Base-by-base conservation (phyloP, 2,329 filamentous ascomycete species). In the Coniochaeta hoffmannii region DNA sequence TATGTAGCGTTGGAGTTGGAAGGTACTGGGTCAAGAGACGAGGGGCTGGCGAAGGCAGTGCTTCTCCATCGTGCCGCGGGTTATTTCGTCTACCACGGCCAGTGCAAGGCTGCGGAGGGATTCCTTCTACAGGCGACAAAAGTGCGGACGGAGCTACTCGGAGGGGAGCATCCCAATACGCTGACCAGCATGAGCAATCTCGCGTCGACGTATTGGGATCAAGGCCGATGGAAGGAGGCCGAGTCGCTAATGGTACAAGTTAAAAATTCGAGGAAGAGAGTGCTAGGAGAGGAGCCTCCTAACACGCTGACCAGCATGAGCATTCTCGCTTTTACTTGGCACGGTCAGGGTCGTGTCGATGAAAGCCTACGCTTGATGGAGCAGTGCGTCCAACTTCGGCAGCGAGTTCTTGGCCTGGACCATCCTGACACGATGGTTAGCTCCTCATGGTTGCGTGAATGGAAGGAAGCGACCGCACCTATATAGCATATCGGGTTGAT, bases 341-440 rank as follows among this genome's bases (percentile, higher is more conserved):
- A n/a, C 11, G 50, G 14, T 24, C 56, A 58, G 24, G 56, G 56
- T 15, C 30, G 55, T 28, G 28, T 30, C 19, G n/a, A 51, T 17
- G 53, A 59, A 38, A 50, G 52, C 12, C 64, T 76, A 17, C 81
- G 76, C 0, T 70, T 76, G 0, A 67, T 62, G 1, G 79, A 80
- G 0, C 61, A 17, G 3, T 69, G 82, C 15, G 74, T 75, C 2
- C 76, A 78, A 0, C 30, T 38, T 12, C 51, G 35, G 7, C 38
- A 54, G 34, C 36, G 30, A 32, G 50, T 54, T 3, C 31, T 55
- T 17, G 38, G 49, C 8, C 22, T 28, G 15, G 56, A 59, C 15
- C 54, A 61, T 56, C 50, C 51, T 11, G 10, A 22, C 30, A 59
- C 54, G 53, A 11, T 59, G 24, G 3, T 1, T 10, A 49, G 41